Conservation (phyloP, 306 rosid genomes). For the Acacia acuminata region DNA sequence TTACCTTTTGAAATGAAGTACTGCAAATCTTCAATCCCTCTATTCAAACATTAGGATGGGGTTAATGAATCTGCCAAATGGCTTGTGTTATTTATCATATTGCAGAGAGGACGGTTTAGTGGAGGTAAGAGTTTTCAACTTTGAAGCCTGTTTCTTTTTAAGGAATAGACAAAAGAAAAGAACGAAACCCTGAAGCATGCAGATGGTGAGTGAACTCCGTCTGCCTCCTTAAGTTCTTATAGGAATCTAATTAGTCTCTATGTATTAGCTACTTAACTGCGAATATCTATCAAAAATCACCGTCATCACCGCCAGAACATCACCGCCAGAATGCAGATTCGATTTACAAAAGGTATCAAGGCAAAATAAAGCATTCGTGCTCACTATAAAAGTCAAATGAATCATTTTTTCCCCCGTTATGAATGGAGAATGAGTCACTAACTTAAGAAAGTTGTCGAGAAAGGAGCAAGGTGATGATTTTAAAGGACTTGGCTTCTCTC, state of each 20-base stretch:
- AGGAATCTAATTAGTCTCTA: neutral
- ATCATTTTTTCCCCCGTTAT: too few relatives aligned
- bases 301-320: too few relatives aligned
- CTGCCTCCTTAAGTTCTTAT: neutral
- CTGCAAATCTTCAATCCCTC: too few relatives aligned
- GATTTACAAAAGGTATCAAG: too few relatives aligned
- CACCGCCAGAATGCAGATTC: neutral
- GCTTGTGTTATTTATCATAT: too few relatives aligned
- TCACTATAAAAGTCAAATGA: neutral
- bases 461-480: neutral
- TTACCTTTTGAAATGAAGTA: too few relatives aligned
- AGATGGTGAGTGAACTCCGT: neutral
- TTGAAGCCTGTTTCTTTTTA: neutral
- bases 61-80: too few relatives aligned
- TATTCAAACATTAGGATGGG: too few relatives aligned
- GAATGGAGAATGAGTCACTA: neutral
- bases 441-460: neutral
- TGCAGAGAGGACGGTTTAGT: too few relatives aligned
- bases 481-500: too few relatives aligned
- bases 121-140: too few relatives aligned
- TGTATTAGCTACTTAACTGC: neutral
- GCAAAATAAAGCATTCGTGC: neutral
- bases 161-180: neutral
- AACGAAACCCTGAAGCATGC: neutral
- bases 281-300: neutral